These are phyloP conservation scores for Magnaporthiopsis rhizophila DNA, from an alignment of 2,329 filamentous ascomycete genomes.

Conservation along the genomic window DNA sequence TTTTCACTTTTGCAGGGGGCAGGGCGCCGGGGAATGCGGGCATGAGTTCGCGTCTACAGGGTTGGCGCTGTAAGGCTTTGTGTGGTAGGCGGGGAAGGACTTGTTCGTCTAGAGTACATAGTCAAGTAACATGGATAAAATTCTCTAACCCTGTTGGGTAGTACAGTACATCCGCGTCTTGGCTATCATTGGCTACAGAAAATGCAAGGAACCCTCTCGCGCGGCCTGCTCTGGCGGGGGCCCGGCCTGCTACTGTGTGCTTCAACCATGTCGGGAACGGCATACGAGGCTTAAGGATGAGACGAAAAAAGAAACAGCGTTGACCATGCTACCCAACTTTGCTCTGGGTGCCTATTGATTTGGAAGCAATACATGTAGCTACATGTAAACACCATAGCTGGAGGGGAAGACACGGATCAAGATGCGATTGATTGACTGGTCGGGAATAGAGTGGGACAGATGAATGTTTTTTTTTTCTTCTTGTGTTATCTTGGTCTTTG, in stretches of 20 bases:
- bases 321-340: no score
- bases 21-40: no score
- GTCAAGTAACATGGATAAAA: neutral
- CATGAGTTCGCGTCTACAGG: neutral
- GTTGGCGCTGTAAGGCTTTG: neutral
- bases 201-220: neutral
- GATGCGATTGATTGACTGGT: neutral
- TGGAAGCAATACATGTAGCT: no score
- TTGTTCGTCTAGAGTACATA: neutral
- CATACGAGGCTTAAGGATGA: conserved; percentile 1
- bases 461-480: neutral
- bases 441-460: neutral
- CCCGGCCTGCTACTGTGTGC: no score
- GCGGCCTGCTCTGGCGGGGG: no score
- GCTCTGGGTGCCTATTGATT: no score
- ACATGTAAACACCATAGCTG: no score
- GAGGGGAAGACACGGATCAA: neutral
- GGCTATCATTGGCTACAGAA: neutral
- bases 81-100: neutral
- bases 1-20: neutral
- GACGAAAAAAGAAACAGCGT: conserved; percentile 4
- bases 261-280: no score
- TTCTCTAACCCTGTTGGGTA: neutral
- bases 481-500: neutral
- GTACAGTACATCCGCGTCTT: neutral